Base-by-base conservation (phyloP, 768 basidiomycete genomes). In the Myochromella boudieri region DNA sequence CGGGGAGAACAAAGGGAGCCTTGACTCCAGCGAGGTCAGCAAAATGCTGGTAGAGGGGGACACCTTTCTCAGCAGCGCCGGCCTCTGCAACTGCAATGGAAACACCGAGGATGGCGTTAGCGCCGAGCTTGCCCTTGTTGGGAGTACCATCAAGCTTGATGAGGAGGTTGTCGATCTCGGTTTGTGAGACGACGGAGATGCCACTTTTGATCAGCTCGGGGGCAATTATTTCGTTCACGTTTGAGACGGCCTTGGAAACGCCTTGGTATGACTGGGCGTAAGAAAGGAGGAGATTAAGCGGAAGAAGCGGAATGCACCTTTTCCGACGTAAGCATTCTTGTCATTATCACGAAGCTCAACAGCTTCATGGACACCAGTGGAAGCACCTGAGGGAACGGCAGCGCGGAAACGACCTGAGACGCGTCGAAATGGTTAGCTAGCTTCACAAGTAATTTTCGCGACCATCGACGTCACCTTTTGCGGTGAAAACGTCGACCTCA, bases 61-160 rank as follows among this genome's bases (percentile, higher is more conserved):
- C 78, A 49, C 85, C 89, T 79, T 95, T 97, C 75, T 97, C 91
- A 42, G 83, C 91, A 34, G 97, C 97, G 57, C 77, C 97, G 53
- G 97, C 97, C 72, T 91, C 86, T 33, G 90, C 81, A 42, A 89
- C 92, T 26, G 95, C 95, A 68, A 98, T 97, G 51, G 91, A 95
- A 61, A 99, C 91, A 69, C 94, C 97, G 49, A 99, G 90, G 70
- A 98, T 97, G 62, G 97, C 97, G 68, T 99, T 99, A 42, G 97
- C 97, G 60, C 97, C 97, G 63, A 97, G 86, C 69, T 95, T 95
- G 69, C 93, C 95, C 82, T 99, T 99, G 87, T 99, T 99, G 52
- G 91, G 75, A 52, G 94, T 94, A 46, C 92, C 93, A 64, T 99
- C 97, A 60, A 91, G 84, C 75, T 97, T 93, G 84, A 97, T 95